These are phyloP conservation scores for Paspalum notatum DNA, from an alignment of 176 grass and related monocot species.

Conservation along the genomic window DNA sequence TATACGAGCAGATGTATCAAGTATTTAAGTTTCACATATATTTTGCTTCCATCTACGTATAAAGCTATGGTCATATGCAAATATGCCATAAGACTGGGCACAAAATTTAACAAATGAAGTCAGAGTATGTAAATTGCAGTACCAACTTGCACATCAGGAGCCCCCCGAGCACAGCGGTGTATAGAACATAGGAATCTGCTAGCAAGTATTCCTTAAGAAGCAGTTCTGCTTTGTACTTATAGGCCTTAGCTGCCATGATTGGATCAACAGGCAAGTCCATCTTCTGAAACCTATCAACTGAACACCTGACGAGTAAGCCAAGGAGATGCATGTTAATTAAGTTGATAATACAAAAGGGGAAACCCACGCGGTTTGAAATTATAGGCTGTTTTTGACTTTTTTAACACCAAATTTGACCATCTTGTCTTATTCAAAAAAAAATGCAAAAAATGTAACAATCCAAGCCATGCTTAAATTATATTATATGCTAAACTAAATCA, in stretches of 20 bases:
- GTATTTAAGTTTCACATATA: background rate
- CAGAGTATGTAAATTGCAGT: slow-evolving; percentile 25
- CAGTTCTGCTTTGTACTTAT: slow-evolving; percentile 64
- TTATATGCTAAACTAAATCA: too few species aligned
- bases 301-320: slow-evolving; percentile 27
- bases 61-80: background rate
- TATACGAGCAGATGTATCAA: background rate
- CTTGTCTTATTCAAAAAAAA: too few species aligned
- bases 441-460: too few species aligned
- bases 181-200: slow-evolving; percentile 76
- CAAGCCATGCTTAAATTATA: too few species aligned
- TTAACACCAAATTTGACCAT: too few species aligned
- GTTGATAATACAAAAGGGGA: background rate
- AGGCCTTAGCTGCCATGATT: slow-evolving; percentile 57
- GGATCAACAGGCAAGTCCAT: slow-evolving; percentile 48
- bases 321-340: background rate
- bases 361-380: too few species aligned
- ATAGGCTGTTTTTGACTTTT: too few species aligned
- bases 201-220: slow-evolving; percentile 81
- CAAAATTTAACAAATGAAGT: slow-evolving; percentile 12
- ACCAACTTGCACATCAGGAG: slow-evolving; percentile 95
- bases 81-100: background rate
- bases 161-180: slow-evolving; percentile 60
- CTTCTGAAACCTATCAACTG: background rate
- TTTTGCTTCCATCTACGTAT: background rate